phyloP scores from a whole-genome alignment of 192 early-diverging fungal genomes.

The Endogone sp. region DNA sequence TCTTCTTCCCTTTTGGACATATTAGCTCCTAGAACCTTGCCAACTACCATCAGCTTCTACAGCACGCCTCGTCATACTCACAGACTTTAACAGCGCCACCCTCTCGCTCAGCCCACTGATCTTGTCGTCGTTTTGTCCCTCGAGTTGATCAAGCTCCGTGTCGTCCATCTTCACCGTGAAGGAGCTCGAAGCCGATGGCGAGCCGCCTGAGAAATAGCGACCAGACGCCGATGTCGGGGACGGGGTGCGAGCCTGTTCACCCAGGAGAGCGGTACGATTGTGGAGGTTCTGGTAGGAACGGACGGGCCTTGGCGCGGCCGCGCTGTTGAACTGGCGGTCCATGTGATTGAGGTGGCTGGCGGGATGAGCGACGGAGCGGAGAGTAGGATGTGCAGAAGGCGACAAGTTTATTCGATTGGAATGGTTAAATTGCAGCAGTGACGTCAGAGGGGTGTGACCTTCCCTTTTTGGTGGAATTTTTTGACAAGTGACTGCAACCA shows the following conservation, averaged over 20 bases:
- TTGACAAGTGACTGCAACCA: background rate
- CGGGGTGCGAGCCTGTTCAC: conserved; percentile 16
- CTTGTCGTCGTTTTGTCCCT: conserved; percentile 30
- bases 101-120: conserved; percentile 29
- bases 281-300: conserved; percentile 26
- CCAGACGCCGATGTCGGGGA: conserved; percentile 17
- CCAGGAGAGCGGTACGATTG: conserved; percentile 25
- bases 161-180: conserved; percentile 24
- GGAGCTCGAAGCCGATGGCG: conserved; percentile 8
- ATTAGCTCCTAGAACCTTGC: too few relatives aligned
- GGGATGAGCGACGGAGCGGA: background rate
- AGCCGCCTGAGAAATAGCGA: conserved; percentile 3
- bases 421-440: background rate
- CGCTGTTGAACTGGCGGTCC: background rate
- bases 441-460: background rate
- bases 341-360: too few relatives aligned
- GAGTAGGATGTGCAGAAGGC: background rate
- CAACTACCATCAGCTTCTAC: too few relatives aligned
- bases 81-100: conserved; percentile 31
- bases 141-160: conserved; percentile 29
- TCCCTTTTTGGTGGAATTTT: background rate
- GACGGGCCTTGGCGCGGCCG: background rate
- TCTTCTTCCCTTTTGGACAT: too few relatives aligned
- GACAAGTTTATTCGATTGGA: background rate
- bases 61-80: too few relatives aligned